A percentile compares a stretch with the other conserved stretches of the same genome.
Conservation (phyloP, 164 flowering plant genomes). For the Platanus orientalis region DNA sequence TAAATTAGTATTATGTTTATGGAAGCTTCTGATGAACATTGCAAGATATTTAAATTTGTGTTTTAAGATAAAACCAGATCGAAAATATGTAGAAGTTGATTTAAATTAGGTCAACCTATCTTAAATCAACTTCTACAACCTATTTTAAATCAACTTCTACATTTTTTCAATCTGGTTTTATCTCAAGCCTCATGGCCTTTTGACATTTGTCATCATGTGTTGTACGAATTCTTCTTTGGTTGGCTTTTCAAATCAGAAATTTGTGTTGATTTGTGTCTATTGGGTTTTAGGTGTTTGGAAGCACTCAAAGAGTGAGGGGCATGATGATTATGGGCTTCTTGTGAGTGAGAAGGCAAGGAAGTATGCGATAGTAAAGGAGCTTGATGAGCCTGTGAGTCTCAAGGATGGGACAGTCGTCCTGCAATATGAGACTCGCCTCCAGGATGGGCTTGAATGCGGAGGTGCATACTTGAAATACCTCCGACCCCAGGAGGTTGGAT, state of each 20-base stretch:
- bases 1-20: too few species aligned
- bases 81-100: too few species aligned
- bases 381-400: slow-evolving; percentile 57
- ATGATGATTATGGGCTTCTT: slow-evolving; percentile 94
- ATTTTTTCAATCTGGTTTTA: too few species aligned
- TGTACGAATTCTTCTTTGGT: too few species aligned
- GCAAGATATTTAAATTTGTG: too few species aligned
- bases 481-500: slow-evolving; percentile 98
- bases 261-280: not conserved
- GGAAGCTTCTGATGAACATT: too few species aligned
- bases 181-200: too few species aligned
- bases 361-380: slow-evolving; percentile 89
- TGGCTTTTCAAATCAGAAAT: not conserved
- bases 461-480: slow-evolving; percentile 95
- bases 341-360: slow-evolving; percentile 93
- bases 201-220: too few species aligned
- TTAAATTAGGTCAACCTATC: too few species aligned
- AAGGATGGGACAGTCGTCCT: slow-evolving; percentile 71
- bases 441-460: slow-evolving; percentile 95
- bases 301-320: slow-evolving; percentile 91
- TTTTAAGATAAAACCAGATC: too few species aligned
- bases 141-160: too few species aligned
- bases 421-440: slow-evolving; percentile 89
- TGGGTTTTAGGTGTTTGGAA: slow-evolving; percentile 80
- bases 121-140: too few species aligned